These are phyloP conservation scores for Aureobasidium namibiae DNA, from an alignment of 2,329 filamentous ascomycete species.

Conservation along the genomic window DNA sequence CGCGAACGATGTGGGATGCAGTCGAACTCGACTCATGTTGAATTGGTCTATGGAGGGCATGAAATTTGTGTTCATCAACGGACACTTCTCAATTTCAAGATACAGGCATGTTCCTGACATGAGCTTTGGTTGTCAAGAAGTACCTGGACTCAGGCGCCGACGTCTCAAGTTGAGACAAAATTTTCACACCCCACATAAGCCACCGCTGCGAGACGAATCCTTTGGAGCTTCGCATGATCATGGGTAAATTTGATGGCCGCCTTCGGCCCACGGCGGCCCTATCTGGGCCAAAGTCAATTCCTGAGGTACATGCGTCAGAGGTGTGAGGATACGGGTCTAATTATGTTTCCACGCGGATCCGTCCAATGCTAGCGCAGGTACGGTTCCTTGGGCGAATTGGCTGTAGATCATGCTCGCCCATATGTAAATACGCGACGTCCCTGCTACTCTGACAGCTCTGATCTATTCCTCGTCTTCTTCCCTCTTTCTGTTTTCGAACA, in stretches of 20 bases:
- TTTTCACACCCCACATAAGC: not conserved
- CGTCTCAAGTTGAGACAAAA: slow-evolving; percentile 1
- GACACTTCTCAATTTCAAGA: not conserved
- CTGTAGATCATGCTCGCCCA: slow-evolving; percentile 2
- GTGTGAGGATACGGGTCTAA: slow-evolving; percentile 4
- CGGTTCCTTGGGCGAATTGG: slow-evolving; percentile 2
- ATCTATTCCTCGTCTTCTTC: not conserved
- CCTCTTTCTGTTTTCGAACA: not conserved
- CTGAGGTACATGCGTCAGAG: not conserved
- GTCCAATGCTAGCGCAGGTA: slow-evolving; percentile 9
- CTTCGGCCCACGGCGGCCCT: not conserved
- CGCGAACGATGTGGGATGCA: not conserved
- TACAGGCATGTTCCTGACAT: not conserved
- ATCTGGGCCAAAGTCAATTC: slow-evolving; percentile 1
- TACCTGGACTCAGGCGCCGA: not conserved
- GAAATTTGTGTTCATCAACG: not conserved
- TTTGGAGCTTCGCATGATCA: not conserved
- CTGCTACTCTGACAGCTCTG: not conserved
- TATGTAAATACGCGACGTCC: not conserved
- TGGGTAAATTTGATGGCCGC: slow-evolving; percentile 4
- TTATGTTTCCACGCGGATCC: slow-evolving; percentile 4
- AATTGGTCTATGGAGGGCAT: too few relatives aligned
- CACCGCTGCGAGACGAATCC: not conserved
- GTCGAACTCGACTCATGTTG: not conserved
- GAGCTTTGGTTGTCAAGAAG: not conserved